These are phyloP conservation scores for Penicillium macrosclerotiorum DNA, from an alignment of 495 filamentous ascomycete genomes.

Conservation along the genomic window DNA sequence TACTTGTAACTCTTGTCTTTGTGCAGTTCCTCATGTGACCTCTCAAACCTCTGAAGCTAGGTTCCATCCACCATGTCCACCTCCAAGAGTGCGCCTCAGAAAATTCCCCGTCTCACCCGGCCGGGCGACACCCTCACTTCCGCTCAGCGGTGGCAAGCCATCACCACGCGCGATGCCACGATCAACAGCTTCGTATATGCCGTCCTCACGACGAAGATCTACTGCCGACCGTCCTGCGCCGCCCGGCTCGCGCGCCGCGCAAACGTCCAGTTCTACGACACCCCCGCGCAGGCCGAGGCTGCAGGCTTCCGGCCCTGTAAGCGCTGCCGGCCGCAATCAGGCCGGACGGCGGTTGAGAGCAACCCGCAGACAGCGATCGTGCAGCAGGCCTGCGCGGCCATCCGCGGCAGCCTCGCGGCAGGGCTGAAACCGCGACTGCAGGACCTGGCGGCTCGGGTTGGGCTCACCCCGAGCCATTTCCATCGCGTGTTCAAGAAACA, in stretches of 20 bases:
- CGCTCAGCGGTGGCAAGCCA: conserved; percentile 54
- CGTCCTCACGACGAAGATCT: conserved; percentile 62
- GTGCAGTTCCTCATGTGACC: no score
- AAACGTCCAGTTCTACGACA: conserved; percentile 59
- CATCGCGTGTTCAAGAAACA: conserved; percentile 61
- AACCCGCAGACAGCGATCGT: conserved; percentile 46
- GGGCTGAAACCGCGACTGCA: conserved; percentile 43
- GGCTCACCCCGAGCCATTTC: conserved; percentile 60
- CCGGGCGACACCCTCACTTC: conserved; percentile 22
- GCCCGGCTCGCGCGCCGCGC: conserved; percentile 60
- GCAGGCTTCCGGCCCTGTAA: conserved; percentile 64
- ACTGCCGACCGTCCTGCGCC: conserved; percentile 61
- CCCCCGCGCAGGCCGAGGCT: conserved; percentile 50
- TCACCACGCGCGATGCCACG: conserved; percentile 49
- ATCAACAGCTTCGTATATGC: conserved; percentile 58
- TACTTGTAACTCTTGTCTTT: no score
- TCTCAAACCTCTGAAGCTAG: background rate
- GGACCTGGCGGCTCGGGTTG: conserved; percentile 51
- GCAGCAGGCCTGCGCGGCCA: conserved; percentile 41
- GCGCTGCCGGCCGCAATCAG: conserved; percentile 56
- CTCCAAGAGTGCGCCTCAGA: conserved; percentile 7
- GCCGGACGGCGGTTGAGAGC: conserved; percentile 28
- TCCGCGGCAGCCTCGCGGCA: conserved; percentile 23
- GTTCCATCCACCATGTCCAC: background rate
- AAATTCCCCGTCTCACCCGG: conserved; percentile 28